These are phyloP conservation scores for Tylopilus sp. DNA, from an alignment of 768 basidiomycete species.

Conservation along the genomic window DNA sequence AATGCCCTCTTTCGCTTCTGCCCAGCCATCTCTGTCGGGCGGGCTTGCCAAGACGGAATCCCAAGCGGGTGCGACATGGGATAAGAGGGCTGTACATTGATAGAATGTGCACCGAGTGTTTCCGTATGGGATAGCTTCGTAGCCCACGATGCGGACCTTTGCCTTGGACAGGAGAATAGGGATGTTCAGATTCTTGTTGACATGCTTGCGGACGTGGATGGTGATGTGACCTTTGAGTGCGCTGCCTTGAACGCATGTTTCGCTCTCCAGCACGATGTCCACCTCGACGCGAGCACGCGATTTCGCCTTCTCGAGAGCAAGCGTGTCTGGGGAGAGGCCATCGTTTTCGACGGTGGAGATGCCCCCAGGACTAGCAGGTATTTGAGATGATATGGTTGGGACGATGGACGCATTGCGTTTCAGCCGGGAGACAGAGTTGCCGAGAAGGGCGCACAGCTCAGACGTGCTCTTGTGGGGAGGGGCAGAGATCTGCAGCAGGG, in stretches of 20 bases:
- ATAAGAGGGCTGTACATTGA: constrained; percentile 59
- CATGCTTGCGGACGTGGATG: constrained; percentile 54
- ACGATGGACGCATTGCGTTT: constrained; percentile 50
- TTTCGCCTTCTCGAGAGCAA: constrained; percentile 69
- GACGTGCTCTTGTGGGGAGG: constrained; percentile 48
- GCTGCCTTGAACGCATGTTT: constrained; percentile 78
- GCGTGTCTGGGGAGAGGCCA: constrained; percentile 23
- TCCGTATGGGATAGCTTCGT: constrained; percentile 64
- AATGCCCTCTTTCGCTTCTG: constrained; percentile 58
- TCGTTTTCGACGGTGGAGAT: constrained; percentile 5
- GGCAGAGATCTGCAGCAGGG: constrained; percentile 50
- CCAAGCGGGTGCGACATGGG: constrained; percentile 45
- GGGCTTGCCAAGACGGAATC: constrained; percentile 42
- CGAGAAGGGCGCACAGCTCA: constrained; percentile 61
- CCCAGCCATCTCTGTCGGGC: constrained; percentile 60
- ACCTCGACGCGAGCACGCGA: constrained; percentile 74
- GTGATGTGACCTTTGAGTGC: constrained; percentile 67
- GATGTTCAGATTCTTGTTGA: constrained; percentile 46
- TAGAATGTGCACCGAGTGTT: constrained; percentile 77
- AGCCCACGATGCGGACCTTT: constrained; percentile 81
- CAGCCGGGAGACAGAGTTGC: constrained; percentile 54
- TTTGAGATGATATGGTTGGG: constrained; percentile 21
- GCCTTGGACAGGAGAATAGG: constrained; percentile 66
- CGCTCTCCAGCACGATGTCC: constrained; percentile 73
- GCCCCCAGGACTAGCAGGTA: constrained; percentile 2